Evolutionary conservation across 768 basidiomycete genomes (phyloP).

Genomic region (Astraeus odoratus): DNA sequence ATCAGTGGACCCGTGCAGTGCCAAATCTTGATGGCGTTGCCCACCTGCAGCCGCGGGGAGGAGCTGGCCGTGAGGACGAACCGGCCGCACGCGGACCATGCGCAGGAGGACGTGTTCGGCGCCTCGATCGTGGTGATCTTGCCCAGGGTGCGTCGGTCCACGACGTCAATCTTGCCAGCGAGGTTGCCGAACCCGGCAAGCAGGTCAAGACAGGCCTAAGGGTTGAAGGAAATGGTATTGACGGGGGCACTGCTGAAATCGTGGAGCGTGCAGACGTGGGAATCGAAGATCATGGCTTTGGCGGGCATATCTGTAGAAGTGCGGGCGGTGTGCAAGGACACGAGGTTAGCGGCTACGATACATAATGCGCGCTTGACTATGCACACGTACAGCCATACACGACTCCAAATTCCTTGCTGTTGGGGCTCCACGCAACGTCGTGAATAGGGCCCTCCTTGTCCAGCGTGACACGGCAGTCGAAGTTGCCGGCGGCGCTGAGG

Average conservation of each 20-base stretch:
- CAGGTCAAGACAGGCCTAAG: conserved; percentile 82
- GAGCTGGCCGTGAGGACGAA: conserved; percentile 92
- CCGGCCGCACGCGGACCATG: conserved; percentile 92
- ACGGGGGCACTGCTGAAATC: conserved; percentile 87
- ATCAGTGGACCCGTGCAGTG: conserved; percentile 86
- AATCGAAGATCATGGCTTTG: conserved; percentile 86
- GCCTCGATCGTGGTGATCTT: conserved; percentile 81
- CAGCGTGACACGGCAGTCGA: conserved; percentile 80
- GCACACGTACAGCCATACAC: conserved; percentile 81
- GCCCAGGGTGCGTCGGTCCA: conserved; percentile 78
- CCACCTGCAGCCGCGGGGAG: conserved; percentile 92
- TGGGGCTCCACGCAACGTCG: conserved; percentile 94
- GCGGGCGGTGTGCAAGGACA: too few species aligned
- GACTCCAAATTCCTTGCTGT: conserved; percentile 93
- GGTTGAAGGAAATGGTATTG: conserved; percentile 93
- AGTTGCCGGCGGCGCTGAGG: conserved; percentile 86
- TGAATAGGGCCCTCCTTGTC: conserved; percentile 98
- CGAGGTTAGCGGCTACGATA: background rate
- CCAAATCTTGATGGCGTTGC: conserved; percentile 96
- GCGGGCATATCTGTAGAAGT: conserved; percentile 99
- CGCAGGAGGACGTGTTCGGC: conserved; percentile 88
- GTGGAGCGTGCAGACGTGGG: conserved; percentile 78
- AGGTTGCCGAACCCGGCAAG: conserved; percentile 96
- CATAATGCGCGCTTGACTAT: background rate
- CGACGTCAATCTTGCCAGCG: conserved; percentile 88